Evolutionary conservation across 2,329 filamentous ascomycete genomes (phyloP).

Genomic region (Phoma sp.): DNA sequence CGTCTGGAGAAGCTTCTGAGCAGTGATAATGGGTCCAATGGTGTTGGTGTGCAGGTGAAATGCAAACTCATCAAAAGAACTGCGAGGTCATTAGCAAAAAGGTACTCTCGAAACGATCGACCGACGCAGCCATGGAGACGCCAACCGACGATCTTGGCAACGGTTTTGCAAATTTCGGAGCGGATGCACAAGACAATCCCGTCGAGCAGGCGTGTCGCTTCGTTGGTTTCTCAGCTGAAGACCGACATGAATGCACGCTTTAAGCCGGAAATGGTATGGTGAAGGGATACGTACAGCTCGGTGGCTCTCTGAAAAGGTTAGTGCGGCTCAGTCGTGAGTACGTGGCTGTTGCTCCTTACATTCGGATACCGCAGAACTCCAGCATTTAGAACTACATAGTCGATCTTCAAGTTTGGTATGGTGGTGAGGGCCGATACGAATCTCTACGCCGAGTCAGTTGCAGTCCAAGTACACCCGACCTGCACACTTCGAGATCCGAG

Average conservation of each 20-base stretch:
- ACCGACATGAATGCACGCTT: conserved; percentile 23
- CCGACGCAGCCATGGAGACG: not conserved
- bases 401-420: conserved; percentile 54
- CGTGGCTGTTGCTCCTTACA: conserved; percentile 46
- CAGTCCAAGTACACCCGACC: not conserved
- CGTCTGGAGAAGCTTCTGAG: conserved; percentile 58
- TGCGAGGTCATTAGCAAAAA: conserved; percentile 28
- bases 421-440: conserved; percentile 51
- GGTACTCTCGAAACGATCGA: not conserved
- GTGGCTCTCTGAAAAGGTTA: conserved; percentile 55
- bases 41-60: conserved; percentile 64
- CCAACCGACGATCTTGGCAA: conserved; percentile 1
- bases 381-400: conserved; percentile 63
- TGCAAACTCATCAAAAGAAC: conserved; percentile 60
- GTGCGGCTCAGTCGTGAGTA: conserved; percentile 24
- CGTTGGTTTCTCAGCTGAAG: conserved; percentile 14
- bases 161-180: not conserved
- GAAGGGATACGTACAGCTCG: conserved; percentile 52
- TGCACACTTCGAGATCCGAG: not conserved
- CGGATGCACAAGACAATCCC: not conserved
- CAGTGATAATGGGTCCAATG: conserved; percentile 64
- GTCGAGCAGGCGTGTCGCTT: not conserved
- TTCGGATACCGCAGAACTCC: conserved; percentile 63
- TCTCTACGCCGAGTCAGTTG: conserved; percentile 39
- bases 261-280: conserved; percentile 29